Percentiles rank a stretch among this genome's conserved stretches.
Conservation (phyloP, 139 green algal genomes). For the Chlamydomonas eustigma region DNA sequence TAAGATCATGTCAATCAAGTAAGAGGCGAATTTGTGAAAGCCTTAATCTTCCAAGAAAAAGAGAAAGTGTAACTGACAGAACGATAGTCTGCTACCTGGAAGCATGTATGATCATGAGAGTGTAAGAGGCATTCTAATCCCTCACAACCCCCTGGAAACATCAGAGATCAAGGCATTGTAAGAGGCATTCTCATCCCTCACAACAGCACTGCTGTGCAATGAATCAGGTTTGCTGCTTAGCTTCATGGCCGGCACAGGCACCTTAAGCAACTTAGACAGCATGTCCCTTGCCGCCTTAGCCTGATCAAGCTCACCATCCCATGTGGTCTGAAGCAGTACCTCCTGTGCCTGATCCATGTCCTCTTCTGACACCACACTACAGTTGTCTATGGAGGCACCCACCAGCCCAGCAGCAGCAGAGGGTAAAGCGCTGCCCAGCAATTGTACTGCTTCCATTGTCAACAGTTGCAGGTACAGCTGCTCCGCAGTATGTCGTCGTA, state of each 20-base stretch:
- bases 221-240: no score
- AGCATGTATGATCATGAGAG: no score
- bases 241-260: slow-evolving; percentile 35
- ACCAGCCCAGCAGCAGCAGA: no score
- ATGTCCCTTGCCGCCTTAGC: slow-evolving; percentile 36
- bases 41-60: no score
- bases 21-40: no score
- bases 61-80: no score
- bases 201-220: no score
- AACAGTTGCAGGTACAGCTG: slow-evolving; percentile 79
- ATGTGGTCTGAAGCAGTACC: slow-evolving; percentile 47
- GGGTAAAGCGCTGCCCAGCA: neutral
- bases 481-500: slow-evolving; percentile 70
- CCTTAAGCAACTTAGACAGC: slow-evolving; percentile 33
- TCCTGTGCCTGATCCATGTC: slow-evolving; percentile 20
- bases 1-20: no score
- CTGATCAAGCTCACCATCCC: slow-evolving; percentile 58
- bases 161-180: slow-evolving; percentile 65
- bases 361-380: neutral
- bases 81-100: no score
- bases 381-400: neutral
- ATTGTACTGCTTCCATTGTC: slow-evolving; percentile 39
- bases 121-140: no score
- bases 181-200: slow-evolving; percentile 52
- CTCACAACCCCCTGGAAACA: slow-evolving; percentile 27